phyloP scores from a whole-genome alignment of 441 rosid species.

The Corymbia calophylla region DNA sequence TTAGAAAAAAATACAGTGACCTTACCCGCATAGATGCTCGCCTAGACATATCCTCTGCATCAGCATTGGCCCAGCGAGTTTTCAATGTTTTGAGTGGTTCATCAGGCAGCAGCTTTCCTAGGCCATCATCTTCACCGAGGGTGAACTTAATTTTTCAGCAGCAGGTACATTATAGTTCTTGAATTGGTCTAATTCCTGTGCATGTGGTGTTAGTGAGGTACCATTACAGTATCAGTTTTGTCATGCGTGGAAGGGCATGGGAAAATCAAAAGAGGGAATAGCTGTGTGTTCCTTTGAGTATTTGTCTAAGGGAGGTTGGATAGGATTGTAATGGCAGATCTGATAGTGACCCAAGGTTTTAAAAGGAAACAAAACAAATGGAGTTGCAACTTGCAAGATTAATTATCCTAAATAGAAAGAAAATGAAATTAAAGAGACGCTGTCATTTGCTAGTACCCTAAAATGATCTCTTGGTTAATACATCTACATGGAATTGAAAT shows the following conservation, averaged over 20 bases:
- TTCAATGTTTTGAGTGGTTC: slow-evolving; percentile 27
- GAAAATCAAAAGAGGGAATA: not conserved
- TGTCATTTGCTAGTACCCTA: not conserved
- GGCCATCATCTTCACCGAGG: slow-evolving; percentile 48
- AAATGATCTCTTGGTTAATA: not conserved
- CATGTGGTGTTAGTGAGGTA: not conserved
- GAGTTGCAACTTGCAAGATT: not conserved
- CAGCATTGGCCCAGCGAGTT: slow-evolving; percentile 44
- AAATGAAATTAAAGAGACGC: not conserved
- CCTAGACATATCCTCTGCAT: slow-evolving; percentile 55
- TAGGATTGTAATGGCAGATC: not conserved
- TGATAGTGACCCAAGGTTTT: not conserved
- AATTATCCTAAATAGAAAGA: not conserved
- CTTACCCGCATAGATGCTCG: slow-evolving; percentile 78
- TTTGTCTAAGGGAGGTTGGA: not conserved
- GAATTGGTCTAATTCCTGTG: not conserved
- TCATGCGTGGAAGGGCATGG: not conserved
- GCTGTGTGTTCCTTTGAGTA: not conserved
- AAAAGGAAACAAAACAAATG: not conserved
- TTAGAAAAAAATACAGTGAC: slow-evolving; percentile 53
- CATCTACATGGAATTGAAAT: not conserved
- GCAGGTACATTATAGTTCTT: slow-evolving; percentile 34
- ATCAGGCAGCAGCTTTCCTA: slow-evolving; percentile 24
- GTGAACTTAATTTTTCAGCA: slow-evolving; percentile 72
- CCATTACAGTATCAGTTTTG: not conserved